Percentiles rank a stretch among this genome's conserved stretches.
Evolutionary conservation across 129 eudicot genomes (phyloP).

Genomic region (Chrysanthemum makinoi): DNA sequence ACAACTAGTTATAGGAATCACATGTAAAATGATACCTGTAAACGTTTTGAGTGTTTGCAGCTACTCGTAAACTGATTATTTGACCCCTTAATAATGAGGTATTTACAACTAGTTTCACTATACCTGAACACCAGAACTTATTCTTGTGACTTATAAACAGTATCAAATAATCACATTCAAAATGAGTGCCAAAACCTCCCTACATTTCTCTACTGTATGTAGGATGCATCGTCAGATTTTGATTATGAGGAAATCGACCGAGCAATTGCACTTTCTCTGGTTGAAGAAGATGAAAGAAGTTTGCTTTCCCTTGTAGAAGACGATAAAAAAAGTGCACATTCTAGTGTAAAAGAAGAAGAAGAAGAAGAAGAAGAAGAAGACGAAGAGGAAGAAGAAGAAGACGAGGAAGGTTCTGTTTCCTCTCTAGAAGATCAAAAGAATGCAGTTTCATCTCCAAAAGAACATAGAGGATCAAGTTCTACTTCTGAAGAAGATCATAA

Average conservation of each 20-base stretch:
- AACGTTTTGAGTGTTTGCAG: no score
- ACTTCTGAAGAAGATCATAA: constrained; percentile 45
- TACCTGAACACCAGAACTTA: no score
- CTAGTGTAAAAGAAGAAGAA: constrained; percentile 42
- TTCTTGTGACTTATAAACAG: no score
- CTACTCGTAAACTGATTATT: no score
- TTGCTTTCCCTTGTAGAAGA: constrained; percentile 27
- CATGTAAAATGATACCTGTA: no score
- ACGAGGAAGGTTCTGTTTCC: constrained; percentile 45
- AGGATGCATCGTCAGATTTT: constrained; percentile 74
- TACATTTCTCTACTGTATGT: constrained; percentile 14
- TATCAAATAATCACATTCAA: no score
- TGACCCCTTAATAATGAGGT: no score
- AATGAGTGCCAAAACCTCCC: no score
- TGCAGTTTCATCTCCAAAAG: constrained; percentile 65
- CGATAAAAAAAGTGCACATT: constrained; percentile 38
- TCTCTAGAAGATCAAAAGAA: constrained; percentile 50
- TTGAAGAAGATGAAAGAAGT: constrained; percentile 65
- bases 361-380: constrained; percentile 16
- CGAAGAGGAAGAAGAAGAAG: constrained; percentile 20
- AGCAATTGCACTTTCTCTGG: constrained; percentile 91
- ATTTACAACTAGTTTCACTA: no score
- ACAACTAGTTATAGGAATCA: no score
- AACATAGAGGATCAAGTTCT: constrained; percentile 34
- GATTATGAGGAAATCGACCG: constrained; percentile 72